Percentiles rank a stretch among this genome's conserved stretches.
Conservation (phyloP, 768 basidiomycete genomes). For the Lactifluus rugatus region DNA sequence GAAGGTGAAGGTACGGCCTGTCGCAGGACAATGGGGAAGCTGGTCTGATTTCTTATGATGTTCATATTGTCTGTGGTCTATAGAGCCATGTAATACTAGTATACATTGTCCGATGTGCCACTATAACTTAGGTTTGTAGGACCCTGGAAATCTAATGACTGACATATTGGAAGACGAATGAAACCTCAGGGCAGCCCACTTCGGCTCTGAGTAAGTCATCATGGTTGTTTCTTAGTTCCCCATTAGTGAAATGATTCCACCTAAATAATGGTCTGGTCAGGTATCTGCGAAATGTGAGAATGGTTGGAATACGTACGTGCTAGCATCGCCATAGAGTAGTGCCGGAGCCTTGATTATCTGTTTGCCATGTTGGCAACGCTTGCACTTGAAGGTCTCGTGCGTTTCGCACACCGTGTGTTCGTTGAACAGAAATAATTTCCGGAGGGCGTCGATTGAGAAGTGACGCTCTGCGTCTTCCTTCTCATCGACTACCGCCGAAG, state of each 20-base stretch:
- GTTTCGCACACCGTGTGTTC: constrained; percentile 83
- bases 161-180: constrained; percentile 94
- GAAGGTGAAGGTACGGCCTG: constrained; percentile 61
- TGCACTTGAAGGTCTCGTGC: constrained; percentile 97
- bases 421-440: constrained; percentile 88
- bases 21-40: constrained; percentile 61
- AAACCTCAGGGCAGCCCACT: constrained; percentile 71
- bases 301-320: constrained; percentile 61
- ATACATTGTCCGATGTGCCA: constrained; percentile 6
- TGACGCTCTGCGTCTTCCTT: constrained; percentile 93
- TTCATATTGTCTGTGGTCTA: not conserved
- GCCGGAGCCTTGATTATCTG: constrained; percentile 78
- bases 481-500: constrained; percentile 96
- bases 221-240: constrained; percentile 81
- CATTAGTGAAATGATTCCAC: constrained; percentile 96
- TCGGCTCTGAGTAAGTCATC: constrained; percentile 93
- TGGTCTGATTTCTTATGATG: constrained; percentile 49
- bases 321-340: constrained; percentile 90
- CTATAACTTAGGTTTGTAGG: constrained; percentile 6
- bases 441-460: constrained; percentile 80
- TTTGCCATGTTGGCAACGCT: constrained; percentile 77
- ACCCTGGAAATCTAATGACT: constrained; percentile 48
- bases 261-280: constrained; percentile 32
- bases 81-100: constrained; percentile 10
- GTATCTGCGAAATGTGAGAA: not conserved